Evolutionary conservation across 192 early-diverging fungal species (phyloP), one percentile per base, ranked within the genome.

Genomic region (Coemansia sp.): DNA sequence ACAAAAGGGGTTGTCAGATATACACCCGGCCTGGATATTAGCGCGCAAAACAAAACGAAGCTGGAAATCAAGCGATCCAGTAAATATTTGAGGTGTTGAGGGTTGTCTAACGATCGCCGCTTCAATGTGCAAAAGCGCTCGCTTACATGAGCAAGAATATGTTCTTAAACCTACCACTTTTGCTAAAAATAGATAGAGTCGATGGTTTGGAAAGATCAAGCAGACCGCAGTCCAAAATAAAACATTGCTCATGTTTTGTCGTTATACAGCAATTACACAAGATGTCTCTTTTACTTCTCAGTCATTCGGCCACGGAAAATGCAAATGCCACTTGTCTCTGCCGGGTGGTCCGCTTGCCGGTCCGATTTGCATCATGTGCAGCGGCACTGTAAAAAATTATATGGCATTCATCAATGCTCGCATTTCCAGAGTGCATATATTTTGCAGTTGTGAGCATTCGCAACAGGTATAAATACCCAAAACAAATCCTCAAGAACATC

Each of bases 151-250:
- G 41, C 41, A 14, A 3, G 41, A 11, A 43, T 2, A 11, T 11
- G 4, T 43, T 11, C 69, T 4, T 68, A 65, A 70, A 53, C 17
- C 39, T 43, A 15, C 10, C 4, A 15, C 41, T 2, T 11, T 43
- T 15, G 41, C 55, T 15, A 43, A 43, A 43, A 43, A 43, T 43
- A 43, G 41, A 41, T 41, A 41, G 41, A 43, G 41, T 43, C 12
- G 41, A 43, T 4, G 41, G 41, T 14, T 2, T 43, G 12, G 41
- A 43, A 4, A 43, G 15, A 43, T 43, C 41, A 15, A 43, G 41
- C 41, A 15, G 41, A 43, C 41, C 41, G 41, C 41, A 43, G 41
- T 43, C 15, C 41, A 43, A 41, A 15, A 15, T 43, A 32, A 32
- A 32, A 4, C 3, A 32, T 6, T 32, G 29, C 29, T 4, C 29